These are phyloP conservation scores for Hyphochytrium catenoides DNA, from an alignment of 352 stramenopile genomes.

Conservation along the genomic window DNA sequence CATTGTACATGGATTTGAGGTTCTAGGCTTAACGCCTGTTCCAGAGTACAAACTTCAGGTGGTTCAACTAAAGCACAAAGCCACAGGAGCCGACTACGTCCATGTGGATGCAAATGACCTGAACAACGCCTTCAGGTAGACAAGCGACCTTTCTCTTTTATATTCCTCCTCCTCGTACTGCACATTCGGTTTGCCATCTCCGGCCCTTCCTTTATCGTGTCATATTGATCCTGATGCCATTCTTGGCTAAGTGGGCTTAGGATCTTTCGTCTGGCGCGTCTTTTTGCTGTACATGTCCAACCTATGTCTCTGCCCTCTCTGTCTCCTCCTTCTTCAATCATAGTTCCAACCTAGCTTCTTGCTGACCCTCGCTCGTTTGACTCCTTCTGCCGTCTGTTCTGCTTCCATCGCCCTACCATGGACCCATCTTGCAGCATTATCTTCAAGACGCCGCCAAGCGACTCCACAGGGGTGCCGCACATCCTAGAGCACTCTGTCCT, in stretches of 20 bases:
- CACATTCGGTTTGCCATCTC: neutral
- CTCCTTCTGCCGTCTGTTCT: too few species aligned
- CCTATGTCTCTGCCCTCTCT: neutral
- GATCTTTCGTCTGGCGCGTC: neutral
- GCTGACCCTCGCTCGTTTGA: too few species aligned
- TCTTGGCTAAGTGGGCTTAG: neutral
- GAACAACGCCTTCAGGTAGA: slow-evolving; percentile 53
- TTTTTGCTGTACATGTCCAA: neutral
- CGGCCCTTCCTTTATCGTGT: neutral
- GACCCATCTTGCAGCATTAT: slow-evolving; percentile 75
- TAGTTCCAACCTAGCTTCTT: too few species aligned
- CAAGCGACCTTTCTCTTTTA: neutral
- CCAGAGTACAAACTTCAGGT: slow-evolving; percentile 56
- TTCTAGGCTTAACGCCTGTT: slow-evolving; percentile 16
- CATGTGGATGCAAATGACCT: slow-evolving; percentile 51
- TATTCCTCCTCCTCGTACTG: neutral
- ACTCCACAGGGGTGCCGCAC: slow-evolving; percentile 91
- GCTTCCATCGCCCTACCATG: too few species aligned
- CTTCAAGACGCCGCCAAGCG: slow-evolving; percentile 86
- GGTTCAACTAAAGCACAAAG: slow-evolving; percentile 35
- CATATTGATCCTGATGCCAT: neutral
- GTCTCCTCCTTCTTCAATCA: too few species aligned
- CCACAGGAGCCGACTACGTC: slow-evolving; percentile 42
- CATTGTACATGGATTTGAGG: slow-evolving; percentile 41
- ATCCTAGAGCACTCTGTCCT: slow-evolving; percentile 90